phyloP scores from a whole-genome alignment of 2,329 filamentous ascomycete species.

The Aspergillus calidoustus region DNA sequence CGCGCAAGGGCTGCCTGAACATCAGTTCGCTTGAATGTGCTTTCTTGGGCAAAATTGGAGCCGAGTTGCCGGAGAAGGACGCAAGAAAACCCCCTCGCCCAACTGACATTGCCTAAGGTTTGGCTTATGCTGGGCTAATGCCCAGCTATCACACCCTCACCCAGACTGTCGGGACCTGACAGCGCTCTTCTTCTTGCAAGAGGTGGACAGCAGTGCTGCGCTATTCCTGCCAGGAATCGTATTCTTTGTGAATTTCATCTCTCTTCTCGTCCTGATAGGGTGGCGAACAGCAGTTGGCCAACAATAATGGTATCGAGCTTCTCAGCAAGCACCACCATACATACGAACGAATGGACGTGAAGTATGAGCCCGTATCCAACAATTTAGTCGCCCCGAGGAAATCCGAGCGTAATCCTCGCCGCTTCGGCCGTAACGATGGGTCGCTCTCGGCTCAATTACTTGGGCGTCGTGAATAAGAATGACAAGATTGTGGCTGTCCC shows the following conservation, averaged over 20 bases:
- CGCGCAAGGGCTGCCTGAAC: background rate
- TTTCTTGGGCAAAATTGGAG: background rate
- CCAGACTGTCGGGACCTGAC: conserved; percentile 33
- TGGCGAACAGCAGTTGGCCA: background rate
- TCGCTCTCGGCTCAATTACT: conserved; percentile 1
- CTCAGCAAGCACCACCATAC: background rate
- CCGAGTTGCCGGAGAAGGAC: background rate
- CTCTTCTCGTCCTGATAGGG: conserved; percentile 8
- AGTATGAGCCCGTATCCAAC: background rate
- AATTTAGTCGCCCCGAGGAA: background rate
- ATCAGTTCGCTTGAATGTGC: background rate
- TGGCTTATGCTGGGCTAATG: conserved; percentile 26
- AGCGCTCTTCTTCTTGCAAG: conserved; percentile 24
- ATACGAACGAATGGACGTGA: background rate
- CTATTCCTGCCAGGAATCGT: conserved; percentile 18
- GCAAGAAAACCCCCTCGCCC: conserved; percentile 19
- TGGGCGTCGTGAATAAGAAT: background rate
- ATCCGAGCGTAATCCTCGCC: conserved; percentile 2
- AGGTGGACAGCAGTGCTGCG: conserved; percentile 19
- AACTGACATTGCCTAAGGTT: conserved; percentile 21
- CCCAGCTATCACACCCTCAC: conserved; percentile 30
- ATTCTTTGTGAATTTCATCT: conserved; percentile 14
- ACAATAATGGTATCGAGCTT: background rate
- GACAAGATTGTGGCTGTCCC: background rate
- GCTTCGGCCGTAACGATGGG: conserved; percentile 6